Evolutionary conservation across 2,329 filamentous ascomycete species (phyloP), one percentile per base, ranked within the genome.

Genomic region (Leptographium procerum): DNA sequence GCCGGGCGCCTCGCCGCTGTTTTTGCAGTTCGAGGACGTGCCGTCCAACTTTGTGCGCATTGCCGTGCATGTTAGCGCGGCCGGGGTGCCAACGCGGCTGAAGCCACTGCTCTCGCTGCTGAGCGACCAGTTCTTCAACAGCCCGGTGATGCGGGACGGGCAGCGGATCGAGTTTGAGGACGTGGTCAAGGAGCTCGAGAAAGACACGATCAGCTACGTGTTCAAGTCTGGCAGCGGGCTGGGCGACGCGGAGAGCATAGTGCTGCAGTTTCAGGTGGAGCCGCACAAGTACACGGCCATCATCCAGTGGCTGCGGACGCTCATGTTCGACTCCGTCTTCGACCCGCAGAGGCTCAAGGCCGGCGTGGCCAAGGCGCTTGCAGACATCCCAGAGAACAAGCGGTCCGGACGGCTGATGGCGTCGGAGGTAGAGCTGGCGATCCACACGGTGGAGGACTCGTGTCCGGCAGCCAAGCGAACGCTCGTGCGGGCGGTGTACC

Each of bases 1-100:
- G 4, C 31, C 60, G 0, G 60, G 51, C 43, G 64, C 74, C 22
- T 76, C 75, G 8, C 69, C 85, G n/a, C 75, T 97, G 2, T 99
- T 96, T 71, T 79, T 99, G n/a, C 92, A 99, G 71, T 99, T 95
- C 64, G 94, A 99, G 72, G 86, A 96, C 67, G 91, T 97, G 16
- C 86, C 87, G 2, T 95, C 89, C 60, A 95, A 90, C 68, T 99
- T 99, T 69, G 90, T 95, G 8, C 87, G 92, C 65, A 80, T 97
- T 59, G 86, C 84, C 53, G 72, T 97, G 26, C 83, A 94, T 58
- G 77, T 97, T 55, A 89, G 89, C 56, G 95, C 91, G 0, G 81
- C 84, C 2, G 77, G 83, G 34, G 77, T 96, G 1, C 89, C 91
- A 0, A 80, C 87, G n/a, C 82, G 91, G 62, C 80, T 92, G 60